Base-by-base conservation (phyloP, 768 basidiomycete genomes). In the Phanerodontia chrysosporium region DNA sequence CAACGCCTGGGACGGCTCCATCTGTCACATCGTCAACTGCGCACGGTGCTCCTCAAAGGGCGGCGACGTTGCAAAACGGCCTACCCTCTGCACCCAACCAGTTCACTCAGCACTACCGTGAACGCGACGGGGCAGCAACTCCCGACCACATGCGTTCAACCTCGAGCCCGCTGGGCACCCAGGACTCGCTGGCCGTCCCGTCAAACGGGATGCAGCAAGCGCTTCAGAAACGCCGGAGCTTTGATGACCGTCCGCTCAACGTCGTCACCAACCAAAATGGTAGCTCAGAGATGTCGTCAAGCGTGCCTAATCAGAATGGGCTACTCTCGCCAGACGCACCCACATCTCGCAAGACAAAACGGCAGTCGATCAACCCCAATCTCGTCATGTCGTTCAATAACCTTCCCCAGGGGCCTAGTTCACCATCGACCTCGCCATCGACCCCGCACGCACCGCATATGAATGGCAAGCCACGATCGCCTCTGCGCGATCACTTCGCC, bases 311-410 rank as follows among this genome's bases (percentile, higher is more conserved):
- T 39, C 46, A 42, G 25, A 21, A 16, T 7, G 66, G 62, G 22
- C 66, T 73, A 48, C 59, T 65, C 51, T 65, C 74, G 51, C 63
- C 77, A 45, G 49, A 69, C 60, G 60, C 61, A 7, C 14, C 44
- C 5, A 51, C 73, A 0, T 70, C 71, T 5, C 75, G 79, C 35
- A 71, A 75, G 0, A 80, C 79, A 25, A 79, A 76, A 46, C 73
- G 84, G 13, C 72, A 78, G 22, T 84, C 84, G 3, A 84, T 85
- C 60, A 84, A 83, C 57, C 84, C 85, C 1, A 76, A 69, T 3
- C 67, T 79, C 45, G 66, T 75, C 7, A 72, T 82, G 60, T 75
- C 66, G 10, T 58, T 57, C 49, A 62, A 65, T 44, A 54, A 62
- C 25, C 62, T 64, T 46, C 51, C 66, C 24, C 65, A 70, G 10